phyloP scores from a whole-genome alignment of 495 filamentous ascomycete species.

The Podospora didyma region DNA sequence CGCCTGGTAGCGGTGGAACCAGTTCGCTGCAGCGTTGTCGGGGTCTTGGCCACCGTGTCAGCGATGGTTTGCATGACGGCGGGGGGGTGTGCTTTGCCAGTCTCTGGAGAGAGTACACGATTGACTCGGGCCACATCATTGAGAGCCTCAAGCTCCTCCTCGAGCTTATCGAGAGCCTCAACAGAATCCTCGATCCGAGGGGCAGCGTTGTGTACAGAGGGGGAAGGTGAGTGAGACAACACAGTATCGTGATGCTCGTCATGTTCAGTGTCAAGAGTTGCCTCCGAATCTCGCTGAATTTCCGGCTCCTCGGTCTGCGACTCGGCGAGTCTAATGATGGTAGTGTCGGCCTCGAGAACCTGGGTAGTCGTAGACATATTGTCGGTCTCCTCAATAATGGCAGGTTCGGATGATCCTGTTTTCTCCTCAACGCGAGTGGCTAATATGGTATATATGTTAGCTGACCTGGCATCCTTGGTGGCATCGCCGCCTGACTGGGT shows the following conservation, averaged over 20 bases:
- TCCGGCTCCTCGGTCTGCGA: slow-evolving; percentile 1
- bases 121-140: slow-evolving; percentile 40
- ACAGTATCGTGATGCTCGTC: slow-evolving; percentile 34
- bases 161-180: slow-evolving; percentile 62
- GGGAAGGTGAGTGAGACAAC: slow-evolving; percentile 11
- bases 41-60: background rate
- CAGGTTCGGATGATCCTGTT: background rate
- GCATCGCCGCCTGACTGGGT: slow-evolving; percentile 11
- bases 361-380: slow-evolving; percentile 12
- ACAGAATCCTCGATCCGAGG: slow-evolving; percentile 66
- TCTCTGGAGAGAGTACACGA: slow-evolving; percentile 32
- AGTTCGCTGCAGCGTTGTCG: slow-evolving; percentile 10
- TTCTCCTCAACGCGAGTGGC: slow-evolving; percentile 27
- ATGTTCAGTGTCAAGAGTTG: slow-evolving; percentile 4
- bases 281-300: slow-evolving; percentile 21
- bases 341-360: slow-evolving; percentile 6
- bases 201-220: slow-evolving; percentile 27
- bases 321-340: slow-evolving; percentile 10
- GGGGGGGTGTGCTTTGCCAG: slow-evolving; percentile 1
- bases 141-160: slow-evolving; percentile 59
- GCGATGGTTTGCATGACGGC: background rate
- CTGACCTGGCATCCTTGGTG: slow-evolving; percentile 4
- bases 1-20: slow-evolving; percentile 14
- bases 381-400: slow-evolving; percentile 6
- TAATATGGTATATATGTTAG: slow-evolving; percentile 31